Conservation (phyloP, 169 alveolate species). For the Plasmodium inui region DNA sequence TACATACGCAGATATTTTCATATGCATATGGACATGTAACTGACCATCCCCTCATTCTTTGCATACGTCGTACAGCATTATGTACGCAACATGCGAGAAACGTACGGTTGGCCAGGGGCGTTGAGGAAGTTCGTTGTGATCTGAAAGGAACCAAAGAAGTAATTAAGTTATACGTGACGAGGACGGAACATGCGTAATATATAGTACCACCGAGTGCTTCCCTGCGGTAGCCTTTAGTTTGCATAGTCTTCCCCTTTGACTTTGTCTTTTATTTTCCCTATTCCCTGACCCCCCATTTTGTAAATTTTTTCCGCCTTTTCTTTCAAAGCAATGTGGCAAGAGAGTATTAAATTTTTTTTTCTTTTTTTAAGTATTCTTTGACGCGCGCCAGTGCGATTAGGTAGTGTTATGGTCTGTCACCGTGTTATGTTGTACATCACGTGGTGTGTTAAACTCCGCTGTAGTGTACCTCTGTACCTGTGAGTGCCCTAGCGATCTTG, state of each 20-base stretch:
- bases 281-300: background rate
- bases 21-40: background rate
- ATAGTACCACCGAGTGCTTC: background rate
- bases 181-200: background rate
- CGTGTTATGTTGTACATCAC: background rate
- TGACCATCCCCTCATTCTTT: background rate
- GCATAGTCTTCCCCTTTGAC: background rate
- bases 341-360: constrained; percentile 3
- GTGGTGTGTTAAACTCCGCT: background rate
- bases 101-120: background rate
- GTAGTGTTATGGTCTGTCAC: background rate
- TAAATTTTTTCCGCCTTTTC: background rate
- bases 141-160: background rate
- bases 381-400: background rate
- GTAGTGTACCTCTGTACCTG: background rate
- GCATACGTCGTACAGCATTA: background rate
- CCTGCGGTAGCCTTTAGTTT: background rate
- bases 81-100: background rate
- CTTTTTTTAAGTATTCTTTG: background rate
- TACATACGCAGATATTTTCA: background rate
- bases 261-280: too few species aligned
- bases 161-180: background rate
- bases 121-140: background rate
- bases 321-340: background rate
- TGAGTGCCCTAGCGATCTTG: background rate